Percentiles rank a stretch among this genome's conserved stretches.
Conservation (phyloP, 495 filamentous ascomycete genomes). For the Penicillium canescens region DNA sequence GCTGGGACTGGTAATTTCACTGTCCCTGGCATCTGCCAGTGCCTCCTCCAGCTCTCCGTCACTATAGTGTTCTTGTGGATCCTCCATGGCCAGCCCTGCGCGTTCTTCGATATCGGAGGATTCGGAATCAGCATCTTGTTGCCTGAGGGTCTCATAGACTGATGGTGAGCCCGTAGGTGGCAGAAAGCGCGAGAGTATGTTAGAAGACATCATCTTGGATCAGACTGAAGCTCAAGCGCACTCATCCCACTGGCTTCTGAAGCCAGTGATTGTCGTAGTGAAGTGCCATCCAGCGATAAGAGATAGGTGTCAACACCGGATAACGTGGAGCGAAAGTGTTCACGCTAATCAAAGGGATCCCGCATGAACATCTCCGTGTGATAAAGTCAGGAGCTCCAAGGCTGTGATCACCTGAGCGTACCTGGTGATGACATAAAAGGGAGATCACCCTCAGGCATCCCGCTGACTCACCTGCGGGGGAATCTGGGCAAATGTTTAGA, state of each 20-base stretch:
- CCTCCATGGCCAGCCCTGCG: constrained; percentile 66
- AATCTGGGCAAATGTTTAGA: too few species aligned
- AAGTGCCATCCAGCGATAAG: constrained; percentile 16
- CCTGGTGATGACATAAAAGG: too few species aligned
- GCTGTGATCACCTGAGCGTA: too few species aligned
- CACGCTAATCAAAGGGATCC: too few species aligned
- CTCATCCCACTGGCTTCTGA: constrained; percentile 22
- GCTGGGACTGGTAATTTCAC: constrained; percentile 59
- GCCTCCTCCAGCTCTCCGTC: constrained; percentile 72
- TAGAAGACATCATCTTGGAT: constrained; percentile 68
- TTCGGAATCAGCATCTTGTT: constrained; percentile 59
- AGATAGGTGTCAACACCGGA: not conserved
- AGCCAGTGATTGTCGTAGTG: constrained; percentile 8
- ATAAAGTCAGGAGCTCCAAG: too few species aligned
- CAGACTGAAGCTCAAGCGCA: constrained; percentile 10
- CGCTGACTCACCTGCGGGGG: too few species aligned
- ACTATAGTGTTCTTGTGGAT: constrained; percentile 63
- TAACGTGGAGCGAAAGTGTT: not conserved
- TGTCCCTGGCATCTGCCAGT: constrained; percentile 61
- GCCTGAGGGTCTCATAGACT: constrained; percentile 69
- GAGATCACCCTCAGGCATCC: too few species aligned
- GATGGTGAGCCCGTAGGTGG: constrained; percentile 64
- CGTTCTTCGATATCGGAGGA: constrained; percentile 65
- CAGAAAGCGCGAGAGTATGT: constrained; percentile 72
- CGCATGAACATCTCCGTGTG: too few species aligned